phyloP scores from a whole-genome alignment of 169 alveolate species.

The Fabrea salina region DNA sequence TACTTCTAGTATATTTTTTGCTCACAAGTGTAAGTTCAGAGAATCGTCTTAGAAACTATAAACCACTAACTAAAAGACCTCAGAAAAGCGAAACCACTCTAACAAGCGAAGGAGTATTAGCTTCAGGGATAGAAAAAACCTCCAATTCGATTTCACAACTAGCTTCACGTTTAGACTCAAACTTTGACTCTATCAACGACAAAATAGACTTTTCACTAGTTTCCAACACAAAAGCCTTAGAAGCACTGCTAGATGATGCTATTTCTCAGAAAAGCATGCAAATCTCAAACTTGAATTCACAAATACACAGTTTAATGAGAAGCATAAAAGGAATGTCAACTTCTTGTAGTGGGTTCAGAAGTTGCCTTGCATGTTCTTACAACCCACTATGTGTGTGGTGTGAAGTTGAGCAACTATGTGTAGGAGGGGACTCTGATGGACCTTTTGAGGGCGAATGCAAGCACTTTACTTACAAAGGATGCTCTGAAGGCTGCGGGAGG shows the following conservation, averaged over 20 bases:
- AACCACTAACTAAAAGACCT: no score
- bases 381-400: constrained; percentile 31
- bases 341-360: background rate
- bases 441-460: constrained; percentile 13
- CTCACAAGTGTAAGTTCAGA: no score
- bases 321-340: background rate
- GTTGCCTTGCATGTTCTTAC: constrained; percentile 8
- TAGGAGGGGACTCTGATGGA: constrained; percentile 12
- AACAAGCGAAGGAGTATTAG: background rate
- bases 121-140: background rate
- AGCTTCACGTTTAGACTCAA: background rate
- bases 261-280: background rate
- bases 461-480: background rate
- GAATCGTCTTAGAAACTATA: no score
- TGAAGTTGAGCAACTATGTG: constrained; percentile 3
- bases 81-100: background rate
- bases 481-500: background rate
- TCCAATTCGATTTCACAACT: background rate
- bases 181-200: background rate
- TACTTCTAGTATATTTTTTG: no score
- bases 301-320: background rate
- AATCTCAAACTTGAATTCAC: background rate
- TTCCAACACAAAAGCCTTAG: background rate
- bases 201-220: constrained; percentile 11
- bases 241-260: background rate